Conservation (phyloP, 1,284 basidiomycete species). For the Heliocybe sulcata region DNA sequence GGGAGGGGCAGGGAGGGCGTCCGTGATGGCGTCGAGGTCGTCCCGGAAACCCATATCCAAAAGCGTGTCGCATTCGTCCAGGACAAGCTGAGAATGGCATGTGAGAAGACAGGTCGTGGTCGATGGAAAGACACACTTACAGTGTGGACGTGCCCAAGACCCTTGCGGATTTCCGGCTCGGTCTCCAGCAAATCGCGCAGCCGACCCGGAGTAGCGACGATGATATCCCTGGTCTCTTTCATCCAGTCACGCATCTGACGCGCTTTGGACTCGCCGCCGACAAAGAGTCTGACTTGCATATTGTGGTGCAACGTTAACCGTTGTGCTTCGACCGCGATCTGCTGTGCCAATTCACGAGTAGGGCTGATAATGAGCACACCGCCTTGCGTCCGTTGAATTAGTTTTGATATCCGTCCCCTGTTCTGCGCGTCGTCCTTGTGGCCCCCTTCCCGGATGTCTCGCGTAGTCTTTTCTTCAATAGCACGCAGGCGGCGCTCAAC, state of each 20-base stretch:
- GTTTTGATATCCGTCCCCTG: conserved; percentile 23
- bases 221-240: conserved; percentile 68
- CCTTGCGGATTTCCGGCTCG: conserved; percentile 49
- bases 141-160: conserved; percentile 49
- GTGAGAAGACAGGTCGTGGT: conserved; percentile 7
- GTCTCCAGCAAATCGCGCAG: conserved; percentile 73
- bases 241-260: conserved; percentile 66
- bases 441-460: conserved; percentile 34
- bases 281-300: conserved; percentile 71
- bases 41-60: conserved; percentile 95
- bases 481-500: conserved; percentile 67
- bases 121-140: conserved; percentile 30
- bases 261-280: conserved; percentile 72
- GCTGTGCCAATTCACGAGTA: conserved; percentile 90
- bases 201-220: conserved; percentile 92
- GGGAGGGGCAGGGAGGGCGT: conserved; percentile 58
- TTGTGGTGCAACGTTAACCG: conserved; percentile 64
- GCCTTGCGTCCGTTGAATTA: conserved; percentile 39
- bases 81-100: conserved; percentile 55
- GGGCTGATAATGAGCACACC: conserved; percentile 89
- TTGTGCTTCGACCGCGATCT: conserved; percentile 85
- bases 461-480: conserved; percentile 32
- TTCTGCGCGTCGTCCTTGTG: conserved; percentile 23
- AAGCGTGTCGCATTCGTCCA: conserved; percentile 95
- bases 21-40: conserved; percentile 76